A percentile compares a stretch with the other conserved stretches of the same genome.
Conservation (phyloP, 768 basidiomycete genomes). For the Lentinula edodes region DNA sequence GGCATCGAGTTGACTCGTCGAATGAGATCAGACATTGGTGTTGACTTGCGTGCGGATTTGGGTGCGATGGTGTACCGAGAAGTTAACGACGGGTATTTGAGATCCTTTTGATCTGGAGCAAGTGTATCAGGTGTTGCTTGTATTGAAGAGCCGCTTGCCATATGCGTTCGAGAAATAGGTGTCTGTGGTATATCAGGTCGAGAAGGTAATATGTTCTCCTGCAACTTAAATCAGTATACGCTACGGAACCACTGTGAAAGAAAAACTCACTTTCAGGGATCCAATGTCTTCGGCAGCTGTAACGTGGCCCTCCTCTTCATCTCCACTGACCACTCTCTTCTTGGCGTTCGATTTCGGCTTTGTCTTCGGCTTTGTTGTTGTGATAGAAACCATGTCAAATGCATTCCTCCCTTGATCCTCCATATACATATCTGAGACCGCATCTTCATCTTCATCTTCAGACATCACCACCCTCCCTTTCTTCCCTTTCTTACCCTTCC, state of each 20-base stretch:
- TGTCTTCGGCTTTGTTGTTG: slow-evolving; percentile 12
- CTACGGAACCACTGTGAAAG: too few relatives aligned
- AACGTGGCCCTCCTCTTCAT: neutral
- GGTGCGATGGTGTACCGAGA: slow-evolving; percentile 45
- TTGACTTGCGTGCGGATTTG: slow-evolving; percentile 33
- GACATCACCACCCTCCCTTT: slow-evolving; percentile 14
- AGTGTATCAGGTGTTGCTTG: slow-evolving; percentile 4
- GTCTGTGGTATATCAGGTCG: neutral
- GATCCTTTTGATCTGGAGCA: neutral
- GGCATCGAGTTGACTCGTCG: slow-evolving; percentile 64
- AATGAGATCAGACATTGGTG: slow-evolving; percentile 74
- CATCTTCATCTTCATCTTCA: slow-evolving; percentile 19
- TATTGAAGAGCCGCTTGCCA: slow-evolving; percentile 1
- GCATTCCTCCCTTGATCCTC: neutral
- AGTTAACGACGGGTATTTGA: slow-evolving; percentile 15
- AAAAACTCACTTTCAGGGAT: neutral
- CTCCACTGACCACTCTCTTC: neutral
- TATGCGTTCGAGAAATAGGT: slow-evolving; percentile 5
- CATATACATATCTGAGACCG: slow-evolving; percentile 7
- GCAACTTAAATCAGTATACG: neutral
- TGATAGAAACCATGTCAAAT: too few relatives aligned
- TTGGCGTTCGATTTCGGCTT: neutral
- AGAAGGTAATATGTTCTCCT: neutral
- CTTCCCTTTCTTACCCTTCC: slow-evolving; percentile 3
- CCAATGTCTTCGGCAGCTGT: neutral